These are phyloP conservation scores for Epichloe coenophiala DNA, from an alignment of 2,329 filamentous ascomycete genomes.

Conservation along the genomic window DNA sequence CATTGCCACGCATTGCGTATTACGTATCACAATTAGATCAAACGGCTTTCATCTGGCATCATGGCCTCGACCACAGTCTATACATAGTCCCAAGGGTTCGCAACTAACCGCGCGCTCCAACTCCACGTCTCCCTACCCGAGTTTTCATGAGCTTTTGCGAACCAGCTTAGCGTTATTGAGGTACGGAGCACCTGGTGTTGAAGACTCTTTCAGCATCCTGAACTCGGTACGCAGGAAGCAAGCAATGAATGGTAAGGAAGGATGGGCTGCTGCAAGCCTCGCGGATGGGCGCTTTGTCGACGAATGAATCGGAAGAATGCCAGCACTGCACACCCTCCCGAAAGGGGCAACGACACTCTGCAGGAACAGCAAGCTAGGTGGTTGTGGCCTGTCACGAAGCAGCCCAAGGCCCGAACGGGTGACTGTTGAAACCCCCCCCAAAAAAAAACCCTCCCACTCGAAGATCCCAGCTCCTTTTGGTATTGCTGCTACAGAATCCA, in stretches of 20 bases:
- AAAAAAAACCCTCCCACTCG: background rate
- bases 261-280: background rate
- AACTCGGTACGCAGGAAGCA: no score
- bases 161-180: background rate
- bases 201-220: background rate
- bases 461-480: background rate
- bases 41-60: background rate
- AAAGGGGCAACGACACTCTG: background rate
- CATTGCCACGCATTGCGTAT: no score
- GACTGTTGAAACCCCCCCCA: background rate
- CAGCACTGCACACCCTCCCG: slow-evolving; percentile 1
- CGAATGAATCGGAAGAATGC: slow-evolving; percentile 5
- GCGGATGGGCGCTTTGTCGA: background rate
- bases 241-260: no score
- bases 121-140: background rate
- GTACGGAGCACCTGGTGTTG: background rate
- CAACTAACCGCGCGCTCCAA: background rate
- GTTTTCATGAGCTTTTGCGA: no score
- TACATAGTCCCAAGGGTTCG: background rate
- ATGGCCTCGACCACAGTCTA: background rate
- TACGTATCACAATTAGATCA: background rate
- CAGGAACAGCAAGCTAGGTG: background rate
- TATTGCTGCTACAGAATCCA: background rate
- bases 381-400: background rate
- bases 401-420: background rate